Conservation (phyloP, 352 stramenopile species). For the Globisporangium nagaii region DNA sequence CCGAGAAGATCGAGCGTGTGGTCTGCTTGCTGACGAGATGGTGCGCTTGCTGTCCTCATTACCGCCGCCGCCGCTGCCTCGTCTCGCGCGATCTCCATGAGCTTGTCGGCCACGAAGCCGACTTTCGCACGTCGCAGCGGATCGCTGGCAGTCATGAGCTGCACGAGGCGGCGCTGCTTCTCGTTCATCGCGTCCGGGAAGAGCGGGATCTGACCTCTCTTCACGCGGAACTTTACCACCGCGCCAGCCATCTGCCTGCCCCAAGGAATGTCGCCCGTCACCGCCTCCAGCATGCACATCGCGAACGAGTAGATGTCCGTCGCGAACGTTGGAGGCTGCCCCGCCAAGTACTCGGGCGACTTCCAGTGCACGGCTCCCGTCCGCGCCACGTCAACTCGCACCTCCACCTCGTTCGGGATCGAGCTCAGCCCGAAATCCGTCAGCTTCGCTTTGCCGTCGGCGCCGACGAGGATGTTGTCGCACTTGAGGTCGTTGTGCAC, state of each 20-base stretch:
- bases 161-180: neutral
- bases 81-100: neutral
- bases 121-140: neutral
- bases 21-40: too few relatives aligned
- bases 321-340: neutral
- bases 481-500: conserved; percentile 21
- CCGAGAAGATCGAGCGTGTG: too few relatives aligned
- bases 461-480: conserved; percentile 21
- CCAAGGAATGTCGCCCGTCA: neutral
- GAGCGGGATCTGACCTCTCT: neutral
- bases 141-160: neutral
- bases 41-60: too few relatives aligned
- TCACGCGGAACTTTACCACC: neutral
- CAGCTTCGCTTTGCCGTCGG: conserved; percentile 19
- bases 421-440: conserved; percentile 19
- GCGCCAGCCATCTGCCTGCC: neutral
- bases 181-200: neutral
- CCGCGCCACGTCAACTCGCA: neutral
- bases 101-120: neutral
- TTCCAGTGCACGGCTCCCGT: neutral
- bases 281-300: neutral
- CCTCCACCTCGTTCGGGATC: neutral
- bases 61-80: neutral
- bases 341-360: neutral
- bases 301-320: neutral